Conservation (phyloP, 805 yeast species). For the Maudiozyma barnettii region DNA sequence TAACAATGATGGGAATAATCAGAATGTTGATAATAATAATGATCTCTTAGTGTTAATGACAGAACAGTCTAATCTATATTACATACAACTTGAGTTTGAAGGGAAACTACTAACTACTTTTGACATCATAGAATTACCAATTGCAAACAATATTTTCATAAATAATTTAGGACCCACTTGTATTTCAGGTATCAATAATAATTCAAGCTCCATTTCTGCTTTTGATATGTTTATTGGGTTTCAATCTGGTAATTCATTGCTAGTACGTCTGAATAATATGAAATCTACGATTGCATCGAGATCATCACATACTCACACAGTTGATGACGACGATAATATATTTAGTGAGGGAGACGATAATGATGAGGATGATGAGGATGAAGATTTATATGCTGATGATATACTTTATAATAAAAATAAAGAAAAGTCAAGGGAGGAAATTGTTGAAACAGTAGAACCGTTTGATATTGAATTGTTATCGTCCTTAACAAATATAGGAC, state of each 20-base stretch:
- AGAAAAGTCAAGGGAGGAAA: slow-evolving; percentile 7
- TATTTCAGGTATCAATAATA: slow-evolving; percentile 16
- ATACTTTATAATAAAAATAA: slow-evolving; percentile 11
- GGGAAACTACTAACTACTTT: slow-evolving; percentile 26
- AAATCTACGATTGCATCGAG: slow-evolving; percentile 23
- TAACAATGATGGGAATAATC: background rate
- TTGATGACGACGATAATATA: slow-evolving; percentile 29
- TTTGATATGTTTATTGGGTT: slow-evolving; percentile 50
- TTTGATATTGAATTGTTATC: slow-evolving; percentile 42
- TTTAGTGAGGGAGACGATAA: slow-evolving; percentile 22
- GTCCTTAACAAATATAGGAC: slow-evolving; percentile 56
- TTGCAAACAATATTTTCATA: slow-evolving; percentile 23
- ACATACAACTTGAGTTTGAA: slow-evolving; percentile 21
- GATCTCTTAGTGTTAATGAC: slow-evolving; percentile 23
- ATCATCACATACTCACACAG: slow-evolving; percentile 32
- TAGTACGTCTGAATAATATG: slow-evolving; percentile 31
- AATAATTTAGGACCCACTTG: slow-evolving; percentile 23
- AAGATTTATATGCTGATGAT: slow-evolving; percentile 23
- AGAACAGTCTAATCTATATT: slow-evolving; percentile 17
- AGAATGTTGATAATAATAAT: slow-evolving; percentile 3
- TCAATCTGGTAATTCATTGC: slow-evolving; percentile 47
- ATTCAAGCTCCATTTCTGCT: slow-evolving; percentile 24
- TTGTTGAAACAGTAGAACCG: slow-evolving; percentile 22
- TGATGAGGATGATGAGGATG: slow-evolving; percentile 29
- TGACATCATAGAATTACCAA: slow-evolving; percentile 23